These are phyloP conservation scores for Chrysanthemum seticuspe DNA, from an alignment of 129 eudicot genomes.

Conservation along the genomic window DNA sequence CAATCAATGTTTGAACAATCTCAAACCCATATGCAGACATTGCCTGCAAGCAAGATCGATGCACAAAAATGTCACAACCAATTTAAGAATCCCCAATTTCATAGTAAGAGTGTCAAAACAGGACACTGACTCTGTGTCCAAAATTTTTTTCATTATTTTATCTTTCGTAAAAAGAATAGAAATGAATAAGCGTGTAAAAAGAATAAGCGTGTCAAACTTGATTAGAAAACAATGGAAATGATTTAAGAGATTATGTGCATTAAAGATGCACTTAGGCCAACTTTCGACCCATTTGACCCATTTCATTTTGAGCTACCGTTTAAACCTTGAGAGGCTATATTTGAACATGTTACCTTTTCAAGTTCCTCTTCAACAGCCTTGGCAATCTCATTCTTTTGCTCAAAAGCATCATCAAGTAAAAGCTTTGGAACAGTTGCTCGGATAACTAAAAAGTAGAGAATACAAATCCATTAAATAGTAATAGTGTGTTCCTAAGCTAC, in stretches of 20 bases:
- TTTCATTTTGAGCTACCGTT: too few species aligned
- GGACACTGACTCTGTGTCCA: too few species aligned
- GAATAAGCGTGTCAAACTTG: too few species aligned
- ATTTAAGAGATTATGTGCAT: too few species aligned
- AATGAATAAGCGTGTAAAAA: too few species aligned
- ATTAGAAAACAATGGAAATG: too few species aligned
- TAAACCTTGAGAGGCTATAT: not conserved
- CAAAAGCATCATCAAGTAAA: constrained; percentile 74
- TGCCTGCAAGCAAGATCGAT: constrained; percentile 1
- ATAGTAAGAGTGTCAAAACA: not conserved
- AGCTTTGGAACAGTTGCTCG: constrained; percentile 88
- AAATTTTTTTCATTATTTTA: too few species aligned
- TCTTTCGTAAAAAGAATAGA: too few species aligned
- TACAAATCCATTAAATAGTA: too few species aligned
- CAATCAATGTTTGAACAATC: constrained; percentile 11
- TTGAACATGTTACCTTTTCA: constrained; percentile 51
- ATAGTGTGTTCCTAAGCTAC: too few species aligned
- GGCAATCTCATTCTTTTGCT: constrained; percentile 95
- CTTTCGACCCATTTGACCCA: too few species aligned
- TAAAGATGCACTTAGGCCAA: too few species aligned
- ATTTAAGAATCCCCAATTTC: not conserved
- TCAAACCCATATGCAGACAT: constrained; percentile 13
- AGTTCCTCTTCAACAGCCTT: constrained; percentile 88
- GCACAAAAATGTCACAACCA: not conserved
- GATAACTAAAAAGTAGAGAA: constrained; percentile 50